phyloP scores from a whole-genome alignment of 768 basidiomycete species.

The Podaxis rugospora region DNA sequence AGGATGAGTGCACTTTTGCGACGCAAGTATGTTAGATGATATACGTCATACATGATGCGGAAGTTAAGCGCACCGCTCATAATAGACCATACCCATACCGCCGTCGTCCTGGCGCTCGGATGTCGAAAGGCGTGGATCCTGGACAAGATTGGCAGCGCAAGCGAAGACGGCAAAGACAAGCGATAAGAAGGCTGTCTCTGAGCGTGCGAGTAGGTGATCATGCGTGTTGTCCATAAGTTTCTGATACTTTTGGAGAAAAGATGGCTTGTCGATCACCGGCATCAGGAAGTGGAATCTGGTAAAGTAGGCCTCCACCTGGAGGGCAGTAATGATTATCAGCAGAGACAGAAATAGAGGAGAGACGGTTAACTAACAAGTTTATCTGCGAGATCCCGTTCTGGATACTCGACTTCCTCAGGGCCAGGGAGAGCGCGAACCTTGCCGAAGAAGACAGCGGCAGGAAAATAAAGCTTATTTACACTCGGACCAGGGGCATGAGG shows the following conservation, averaged over 20 bases:
- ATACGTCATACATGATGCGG: slow-evolving; percentile 8
- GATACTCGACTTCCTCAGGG: slow-evolving; percentile 85
- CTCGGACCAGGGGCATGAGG: slow-evolving; percentile 74
- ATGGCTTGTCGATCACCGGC: slow-evolving; percentile 83
- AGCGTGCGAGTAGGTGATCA: slow-evolving; percentile 47
- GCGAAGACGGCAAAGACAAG: slow-evolving; percentile 88
- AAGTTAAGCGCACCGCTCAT: slow-evolving; percentile 63
- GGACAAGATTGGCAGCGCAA: slow-evolving; percentile 76
- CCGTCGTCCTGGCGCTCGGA: slow-evolving; percentile 65
- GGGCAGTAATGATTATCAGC: slow-evolving; percentile 20
- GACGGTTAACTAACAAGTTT: slow-evolving; percentile 58
- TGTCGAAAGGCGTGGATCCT: slow-evolving; percentile 60
- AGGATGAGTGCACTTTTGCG: slow-evolving; percentile 72
- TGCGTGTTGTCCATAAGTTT: slow-evolving; percentile 67
- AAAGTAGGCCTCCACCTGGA: slow-evolving; percentile 84
- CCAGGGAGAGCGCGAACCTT: slow-evolving; percentile 78
- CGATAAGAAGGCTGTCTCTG: slow-evolving; percentile 72
- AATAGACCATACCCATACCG: slow-evolving; percentile 87
- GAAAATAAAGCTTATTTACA: slow-evolving; percentile 84
- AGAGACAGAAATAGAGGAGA: slow-evolving; percentile 13
- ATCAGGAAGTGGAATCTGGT: slow-evolving; percentile 81
- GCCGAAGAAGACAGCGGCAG: slow-evolving; percentile 82
- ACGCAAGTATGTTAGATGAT: slow-evolving; percentile 13
- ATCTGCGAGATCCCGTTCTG: slow-evolving; percentile 80
- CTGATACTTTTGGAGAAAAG: slow-evolving; percentile 70